These are phyloP conservation scores for Knufia petricola DNA, from an alignment of 2,329 filamentous ascomycete species.

Conservation along the genomic window DNA sequence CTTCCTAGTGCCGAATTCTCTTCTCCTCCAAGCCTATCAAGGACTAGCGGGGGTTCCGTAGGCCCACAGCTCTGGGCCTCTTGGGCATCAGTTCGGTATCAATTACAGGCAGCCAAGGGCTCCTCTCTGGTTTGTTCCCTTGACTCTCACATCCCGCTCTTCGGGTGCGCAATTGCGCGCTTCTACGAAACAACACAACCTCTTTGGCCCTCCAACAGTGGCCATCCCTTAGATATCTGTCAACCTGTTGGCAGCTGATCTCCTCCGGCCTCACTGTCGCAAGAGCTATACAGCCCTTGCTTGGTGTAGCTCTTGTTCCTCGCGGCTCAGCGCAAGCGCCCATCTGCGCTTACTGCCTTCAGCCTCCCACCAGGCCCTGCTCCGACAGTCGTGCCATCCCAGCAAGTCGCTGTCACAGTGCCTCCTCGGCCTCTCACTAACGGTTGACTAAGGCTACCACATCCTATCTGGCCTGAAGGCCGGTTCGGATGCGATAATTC, in stretches of 20 bases:
- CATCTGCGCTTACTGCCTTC: neutral
- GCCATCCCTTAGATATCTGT: neutral
- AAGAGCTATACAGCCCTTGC: neutral
- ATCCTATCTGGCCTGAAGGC: conserved; percentile 18
- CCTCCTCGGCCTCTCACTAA: conserved; percentile 14
- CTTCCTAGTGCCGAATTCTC: neutral
- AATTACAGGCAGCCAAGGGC: neutral
- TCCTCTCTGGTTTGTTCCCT: neutral
- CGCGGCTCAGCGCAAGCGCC: conserved; percentile 1
- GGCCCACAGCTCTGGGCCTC: neutral
- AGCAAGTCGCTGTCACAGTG: conserved; percentile 7
- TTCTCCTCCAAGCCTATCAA: neutral
- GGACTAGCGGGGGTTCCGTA: neutral
- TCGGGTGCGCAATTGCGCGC: conserved; percentile 9
- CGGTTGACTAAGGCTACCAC: conserved; percentile 22
- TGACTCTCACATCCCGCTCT: conserved; percentile 5
- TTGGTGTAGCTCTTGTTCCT: neutral
- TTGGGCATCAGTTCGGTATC: neutral
- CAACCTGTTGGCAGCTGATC: conserved; percentile 3
- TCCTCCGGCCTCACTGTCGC: neutral
- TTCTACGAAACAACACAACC: neutral
- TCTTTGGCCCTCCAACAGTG: neutral
- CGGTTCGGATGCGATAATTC: conserved; percentile 22
- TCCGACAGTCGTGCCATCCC: neutral
- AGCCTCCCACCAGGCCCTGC: neutral